phyloP scores from a whole-genome alignment of 192 early-diverging fungal genomes.

The Coemansia sp. region DNA sequence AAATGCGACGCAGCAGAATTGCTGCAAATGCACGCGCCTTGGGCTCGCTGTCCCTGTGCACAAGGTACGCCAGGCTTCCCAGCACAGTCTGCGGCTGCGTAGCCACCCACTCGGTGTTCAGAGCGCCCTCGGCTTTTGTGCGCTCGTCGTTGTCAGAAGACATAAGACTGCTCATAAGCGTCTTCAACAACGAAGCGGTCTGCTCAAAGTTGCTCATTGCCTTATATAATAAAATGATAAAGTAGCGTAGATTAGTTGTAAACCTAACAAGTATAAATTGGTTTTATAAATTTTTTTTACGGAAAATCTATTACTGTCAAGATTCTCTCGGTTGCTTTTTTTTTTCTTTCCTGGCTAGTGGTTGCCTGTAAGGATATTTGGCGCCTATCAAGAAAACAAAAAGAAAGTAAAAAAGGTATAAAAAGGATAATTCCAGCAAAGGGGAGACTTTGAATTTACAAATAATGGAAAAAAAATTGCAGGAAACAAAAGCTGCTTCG shows the following conservation, averaged over 20 bases:
- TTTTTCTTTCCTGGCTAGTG: not conserved
- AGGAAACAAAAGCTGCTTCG: not conserved
- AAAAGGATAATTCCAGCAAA: not conserved
- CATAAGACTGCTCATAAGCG: constrained; percentile 52
- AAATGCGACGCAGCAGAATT: constrained; percentile 70
- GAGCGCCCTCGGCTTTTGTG: constrained; percentile 62
- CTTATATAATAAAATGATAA: not conserved
- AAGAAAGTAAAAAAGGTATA: not conserved
- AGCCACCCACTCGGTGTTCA: constrained; percentile 63
- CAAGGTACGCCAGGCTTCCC: constrained; percentile 61
- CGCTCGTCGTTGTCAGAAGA: constrained; percentile 65
- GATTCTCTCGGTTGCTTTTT: not conserved
- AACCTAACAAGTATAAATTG: not conserved
- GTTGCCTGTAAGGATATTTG: not conserved
- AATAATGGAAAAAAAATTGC: not conserved
- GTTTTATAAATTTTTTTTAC: not conserved
- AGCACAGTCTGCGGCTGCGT: constrained; percentile 64
- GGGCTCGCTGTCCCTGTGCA: constrained; percentile 54
- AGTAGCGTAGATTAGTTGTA: not conserved
- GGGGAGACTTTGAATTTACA: not conserved
- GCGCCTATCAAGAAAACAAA: not conserved
- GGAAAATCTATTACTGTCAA: not conserved
- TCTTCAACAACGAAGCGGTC: constrained; percentile 44
- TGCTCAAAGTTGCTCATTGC: constrained; percentile 39
- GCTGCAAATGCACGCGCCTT: constrained; percentile 66